phyloP scores from a whole-genome alignment of 2,329 filamentous ascomycete genomes.

The Elsinoe arachidis region DNA sequence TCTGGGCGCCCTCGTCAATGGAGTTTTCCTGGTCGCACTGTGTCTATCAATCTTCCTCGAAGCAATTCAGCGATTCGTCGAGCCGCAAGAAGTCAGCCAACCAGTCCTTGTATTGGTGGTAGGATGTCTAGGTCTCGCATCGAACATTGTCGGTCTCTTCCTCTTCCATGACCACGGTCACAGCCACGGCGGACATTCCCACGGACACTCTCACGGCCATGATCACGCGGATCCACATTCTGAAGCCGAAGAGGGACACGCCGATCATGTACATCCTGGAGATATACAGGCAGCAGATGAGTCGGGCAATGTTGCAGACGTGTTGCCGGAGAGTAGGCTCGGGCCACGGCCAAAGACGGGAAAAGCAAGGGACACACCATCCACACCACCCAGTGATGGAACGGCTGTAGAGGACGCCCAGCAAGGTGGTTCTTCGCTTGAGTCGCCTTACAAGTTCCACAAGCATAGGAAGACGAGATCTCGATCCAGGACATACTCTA shows the following conservation, averaged over 20 bases:
- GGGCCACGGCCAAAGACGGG: slow-evolving; percentile 38
- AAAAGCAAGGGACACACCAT: slow-evolving; percentile 2
- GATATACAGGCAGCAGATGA: slow-evolving; percentile 45
- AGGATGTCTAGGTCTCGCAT: slow-evolving; percentile 73
- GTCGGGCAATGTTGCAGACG: slow-evolving; percentile 50
- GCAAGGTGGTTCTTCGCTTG: slow-evolving; percentile 7
- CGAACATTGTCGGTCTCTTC: slow-evolving; percentile 80
- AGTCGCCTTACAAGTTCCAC: slow-evolving; percentile 36
- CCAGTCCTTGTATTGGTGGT: slow-evolving; percentile 84
- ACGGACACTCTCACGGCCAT: slow-evolving; percentile 15
- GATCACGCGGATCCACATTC: slow-evolving; percentile 31
- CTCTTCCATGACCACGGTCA: slow-evolving; percentile 93
- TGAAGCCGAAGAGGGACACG: slow-evolving; percentile 46
- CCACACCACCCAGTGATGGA: slow-evolving; percentile 22
- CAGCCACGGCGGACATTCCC: slow-evolving; percentile 39
- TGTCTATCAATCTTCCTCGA: slow-evolving; percentile 96
- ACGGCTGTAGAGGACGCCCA: slow-evolving; percentile 23
- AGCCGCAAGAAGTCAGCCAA: slow-evolving; percentile 78
- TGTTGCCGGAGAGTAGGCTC: slow-evolving; percentile 55
- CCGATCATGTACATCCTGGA: slow-evolving; percentile 39
- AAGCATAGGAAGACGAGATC: slow-evolving; percentile 55
- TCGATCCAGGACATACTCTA: slow-evolving; percentile 46
- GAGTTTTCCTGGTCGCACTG: slow-evolving; percentile 91
- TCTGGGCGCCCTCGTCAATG: slow-evolving; percentile 90
- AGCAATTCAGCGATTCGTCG: slow-evolving; percentile 82